Base-by-base conservation (phyloP, 1,284 basidiomycete genomes). In the Fomitiporia mediterranea region DNA sequence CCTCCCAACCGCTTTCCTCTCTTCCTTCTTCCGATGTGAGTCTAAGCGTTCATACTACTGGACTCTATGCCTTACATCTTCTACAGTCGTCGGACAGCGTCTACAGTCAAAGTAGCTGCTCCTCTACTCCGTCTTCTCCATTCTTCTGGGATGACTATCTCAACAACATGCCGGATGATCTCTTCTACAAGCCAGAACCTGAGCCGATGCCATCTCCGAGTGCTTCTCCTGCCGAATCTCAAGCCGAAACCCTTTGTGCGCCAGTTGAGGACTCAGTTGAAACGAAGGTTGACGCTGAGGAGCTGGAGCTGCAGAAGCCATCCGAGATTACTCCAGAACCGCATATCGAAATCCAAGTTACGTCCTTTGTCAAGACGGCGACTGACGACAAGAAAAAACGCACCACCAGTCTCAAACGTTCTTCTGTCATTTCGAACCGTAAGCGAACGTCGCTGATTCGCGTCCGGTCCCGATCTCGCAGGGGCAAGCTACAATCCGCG, bases 141-240 rank as follows among this genome's bases (percentile, higher is more conserved):
- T 4, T 35, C 9, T 28, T 17, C 46, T 49, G 19, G 47, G 47
- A 49, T 21, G 34, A 49, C 28, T 49, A 49, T 21, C 19, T 49
- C 34, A 49, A 49, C 11, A 23, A 35, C 30, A 8, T 9, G 17
- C n/a, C 15, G 8, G 47, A 38, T 13, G 47, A 30, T 8, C 47
- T 49, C 11, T 49, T 49, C 47, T 49, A 49, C 47, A 6, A 46
- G 9, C n/a, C n/a, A n/a, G n/a, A n/a, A n/a, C 44, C 44, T 15
- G 13, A 46, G 11, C 5, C 21, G 11, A 11, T 13, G 8, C 17
- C 44, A 15, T 30, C 44, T 30, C 13, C 32, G 7, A 6, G 7
- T 34, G 13, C 13, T 34, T 34, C 13, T 6, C 7, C 32, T 6
- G 7, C 32, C 13, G 32, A 34, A 13, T 34, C 32, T n/a, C n/a